Percentiles rank a stretch among this genome's conserved stretches.
Conservation (phyloP, 2,329 filamentous ascomycete species). For the Apiospora rasikravindrae region DNA sequence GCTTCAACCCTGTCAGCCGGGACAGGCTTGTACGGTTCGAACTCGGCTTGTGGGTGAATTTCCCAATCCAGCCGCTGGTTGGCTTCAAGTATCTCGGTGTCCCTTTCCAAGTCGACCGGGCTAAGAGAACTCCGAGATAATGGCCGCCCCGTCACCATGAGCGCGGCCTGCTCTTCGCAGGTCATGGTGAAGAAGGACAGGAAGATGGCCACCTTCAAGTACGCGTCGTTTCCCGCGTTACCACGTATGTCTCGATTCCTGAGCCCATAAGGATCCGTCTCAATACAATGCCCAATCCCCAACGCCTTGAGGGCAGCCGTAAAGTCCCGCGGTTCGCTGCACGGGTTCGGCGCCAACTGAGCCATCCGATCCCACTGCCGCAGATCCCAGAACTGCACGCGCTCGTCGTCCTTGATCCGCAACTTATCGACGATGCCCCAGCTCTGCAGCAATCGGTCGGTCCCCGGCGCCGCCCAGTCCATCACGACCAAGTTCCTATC, state of each 20-base stretch:
- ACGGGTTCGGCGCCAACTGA: background rate
- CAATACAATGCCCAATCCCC: background rate
- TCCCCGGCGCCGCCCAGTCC: background rate
- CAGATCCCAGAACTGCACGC: conserved; percentile 8
- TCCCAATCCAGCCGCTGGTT: background rate
- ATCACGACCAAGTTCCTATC: background rate
- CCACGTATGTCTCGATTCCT: background rate
- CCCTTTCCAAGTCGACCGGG: background rate
- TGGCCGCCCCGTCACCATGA: background rate
- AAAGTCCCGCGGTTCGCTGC: background rate
- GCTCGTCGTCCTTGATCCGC: background rate
- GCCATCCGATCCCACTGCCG: conserved; percentile 2
- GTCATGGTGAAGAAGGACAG: background rate
- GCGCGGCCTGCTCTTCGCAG: background rate
- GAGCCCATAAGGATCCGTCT: background rate
- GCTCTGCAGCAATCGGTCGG: background rate
- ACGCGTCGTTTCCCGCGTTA: background rate
- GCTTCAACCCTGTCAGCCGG: too few relatives aligned
- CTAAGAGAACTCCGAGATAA: too few relatives aligned
- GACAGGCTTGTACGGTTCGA: too few relatives aligned
- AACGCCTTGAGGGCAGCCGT: background rate
- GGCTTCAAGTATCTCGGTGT: background rate
- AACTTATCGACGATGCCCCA: background rate
- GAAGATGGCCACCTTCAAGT: background rate
- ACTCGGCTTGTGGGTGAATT: too few relatives aligned